Conservation (phyloP, 768 basidiomycete species). For the Mycena amicta region DNA sequence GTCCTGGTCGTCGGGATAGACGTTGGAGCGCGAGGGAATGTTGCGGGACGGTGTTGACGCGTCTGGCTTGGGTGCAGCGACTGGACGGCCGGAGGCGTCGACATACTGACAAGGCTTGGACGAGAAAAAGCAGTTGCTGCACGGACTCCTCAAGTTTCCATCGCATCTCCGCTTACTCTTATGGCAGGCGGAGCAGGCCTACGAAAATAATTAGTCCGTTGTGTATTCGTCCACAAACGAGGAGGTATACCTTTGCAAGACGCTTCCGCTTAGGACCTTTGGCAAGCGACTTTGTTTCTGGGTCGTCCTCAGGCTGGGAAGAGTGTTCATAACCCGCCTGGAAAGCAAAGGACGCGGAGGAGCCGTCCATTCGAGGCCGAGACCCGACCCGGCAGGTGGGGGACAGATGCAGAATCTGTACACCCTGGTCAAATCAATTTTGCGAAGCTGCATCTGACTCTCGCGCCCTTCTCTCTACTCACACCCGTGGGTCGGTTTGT, state of each 20-base stretch:
- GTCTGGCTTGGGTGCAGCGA: conserved; percentile 61
- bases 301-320: conserved; percentile 27
- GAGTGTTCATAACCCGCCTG: conserved; percentile 20
- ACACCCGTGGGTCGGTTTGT: background rate
- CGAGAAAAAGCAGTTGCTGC: conserved; percentile 84
- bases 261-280: conserved; percentile 57
- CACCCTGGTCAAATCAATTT: background rate
- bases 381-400: conserved; percentile 1
- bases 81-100: conserved; percentile 76
- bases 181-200: conserved; percentile 83
- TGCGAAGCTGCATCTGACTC: background rate
- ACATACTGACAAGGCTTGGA: conserved; percentile 83
- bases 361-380: conserved; percentile 17
- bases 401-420: background rate
- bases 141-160: conserved; percentile 56
- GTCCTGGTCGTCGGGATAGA: conserved; percentile 28
- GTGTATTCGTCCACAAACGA: too few relatives aligned
- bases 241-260: conserved; percentile 47
- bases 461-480: background rate
- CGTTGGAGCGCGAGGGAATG: conserved; percentile 12
- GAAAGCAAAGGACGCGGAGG: conserved; percentile 16
- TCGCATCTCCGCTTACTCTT: conserved; percentile 85
- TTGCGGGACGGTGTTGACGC: conserved; percentile 22
- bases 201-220: conserved; percentile 11
- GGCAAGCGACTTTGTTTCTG: conserved; percentile 36